Base-by-base conservation (phyloP, 805 yeast genomes). In the Sporopachydermia lactativora region DNA sequence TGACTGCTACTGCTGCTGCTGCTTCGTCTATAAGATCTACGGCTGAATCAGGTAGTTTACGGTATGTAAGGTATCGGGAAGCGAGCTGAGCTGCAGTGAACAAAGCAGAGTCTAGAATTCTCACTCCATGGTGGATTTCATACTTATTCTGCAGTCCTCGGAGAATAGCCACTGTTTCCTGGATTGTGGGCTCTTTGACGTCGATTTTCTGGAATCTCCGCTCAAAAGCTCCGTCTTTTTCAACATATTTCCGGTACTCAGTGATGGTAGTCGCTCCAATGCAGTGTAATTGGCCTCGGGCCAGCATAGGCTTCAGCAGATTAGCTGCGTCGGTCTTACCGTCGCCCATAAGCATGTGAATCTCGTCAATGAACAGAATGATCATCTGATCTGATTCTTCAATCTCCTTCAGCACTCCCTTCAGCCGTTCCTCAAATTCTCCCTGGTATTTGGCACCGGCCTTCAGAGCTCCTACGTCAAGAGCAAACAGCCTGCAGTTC, bases 371-470 rank as follows among this genome's bases (percentile, higher is more conserved):
- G 66, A 92, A 92, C 43, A 92, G 70, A 47, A 92, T 77, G 49
- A 92, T 85, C 74, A 86, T 71, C 52, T 79, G 77, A 4, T 54
- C 41, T 1, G 94, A 78, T 51, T 85, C 81, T 59, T 85, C 95
- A 53, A 92, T 83, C 54, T 92, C 98, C 57, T 78, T 85, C 57
- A 92, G 69, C 19, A 92, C 97, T 50, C 97, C 97, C 64, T 92
- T 92, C 55, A 92, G 72, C 65, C 98, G 78, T 66, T 92, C 98
- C 67, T 92, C 98, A 54, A 89, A 92, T 57, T 92, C 98, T 64
- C 98, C 98, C 61, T 89, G 94, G 62, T 85, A 88, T 58, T 92
- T 92, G 43, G 98, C 97, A 63, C 98, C 98, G 4, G 98, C 98
- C 46, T 94, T 89, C 52, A 92, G 72, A 1, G 97, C 94, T 47